Conservation (phyloP, 2,329 filamentous ascomycete genomes). For the Talaromyces rugulosus region DNA sequence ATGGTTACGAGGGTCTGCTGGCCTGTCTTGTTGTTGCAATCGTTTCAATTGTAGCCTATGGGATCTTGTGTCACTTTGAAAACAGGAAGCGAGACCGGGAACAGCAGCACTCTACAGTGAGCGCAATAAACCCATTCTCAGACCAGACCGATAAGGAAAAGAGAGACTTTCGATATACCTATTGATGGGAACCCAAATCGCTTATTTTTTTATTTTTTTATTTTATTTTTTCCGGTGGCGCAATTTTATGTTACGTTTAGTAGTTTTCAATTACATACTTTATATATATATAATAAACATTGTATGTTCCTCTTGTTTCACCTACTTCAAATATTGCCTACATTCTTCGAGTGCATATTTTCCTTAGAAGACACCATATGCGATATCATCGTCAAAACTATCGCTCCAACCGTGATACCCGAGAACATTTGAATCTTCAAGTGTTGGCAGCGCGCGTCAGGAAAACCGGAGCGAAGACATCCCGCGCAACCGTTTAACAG, state of each 20-base stretch:
- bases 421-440: no score
- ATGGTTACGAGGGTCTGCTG: slow-evolving; percentile 19
- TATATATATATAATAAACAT: no score
- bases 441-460: neutral
- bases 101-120: slow-evolving; percentile 6
- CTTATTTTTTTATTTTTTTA: no score
- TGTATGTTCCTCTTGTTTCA: no score
- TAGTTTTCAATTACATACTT: no score
- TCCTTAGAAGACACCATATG: no score
- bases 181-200: slow-evolving; percentile 9
- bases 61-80: slow-evolving; percentile 18
- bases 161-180: slow-evolving; percentile 19
- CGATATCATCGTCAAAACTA: neutral
- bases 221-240: no score
- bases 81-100: slow-evolving; percentile 18
- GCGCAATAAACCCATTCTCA: slow-evolving; percentile 16
- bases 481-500: neutral
- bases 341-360: no score
- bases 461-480: slow-evolving; percentile 10
- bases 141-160: slow-evolving; percentile 23
- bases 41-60: slow-evolving; percentile 18
- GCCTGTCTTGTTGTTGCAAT: slow-evolving; percentile 19
- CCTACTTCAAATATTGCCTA: no score
- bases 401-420: neutral
- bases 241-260: no score